These are phyloP conservation scores for Diaporthe nobilis DNA, from an alignment of 2,329 filamentous ascomycete species.

Conservation along the genomic window DNA sequence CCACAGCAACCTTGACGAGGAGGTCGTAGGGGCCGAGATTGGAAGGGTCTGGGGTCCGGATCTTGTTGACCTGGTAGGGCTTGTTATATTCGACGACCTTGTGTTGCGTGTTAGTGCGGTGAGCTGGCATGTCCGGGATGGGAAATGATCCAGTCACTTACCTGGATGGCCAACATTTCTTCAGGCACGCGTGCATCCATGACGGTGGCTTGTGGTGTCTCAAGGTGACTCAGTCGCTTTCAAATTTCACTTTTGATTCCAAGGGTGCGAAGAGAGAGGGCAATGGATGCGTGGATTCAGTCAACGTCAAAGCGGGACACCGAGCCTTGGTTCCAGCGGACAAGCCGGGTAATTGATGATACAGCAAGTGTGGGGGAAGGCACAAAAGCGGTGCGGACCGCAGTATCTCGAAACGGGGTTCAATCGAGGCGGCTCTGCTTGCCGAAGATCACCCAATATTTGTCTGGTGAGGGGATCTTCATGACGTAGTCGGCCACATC, in stretches of 20 bases:
- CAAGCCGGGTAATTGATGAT: constrained; percentile 1
- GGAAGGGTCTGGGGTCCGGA: constrained; percentile 65
- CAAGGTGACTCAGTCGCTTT: too few relatives aligned
- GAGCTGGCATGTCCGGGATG: too few relatives aligned
- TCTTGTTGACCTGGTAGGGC: constrained; percentile 66
- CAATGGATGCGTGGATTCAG: background rate
- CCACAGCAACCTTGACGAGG: constrained; percentile 72
- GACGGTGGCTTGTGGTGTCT: background rate
- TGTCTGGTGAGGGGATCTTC: background rate
- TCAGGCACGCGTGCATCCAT: constrained; percentile 24
- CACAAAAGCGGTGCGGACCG: too few relatives aligned
- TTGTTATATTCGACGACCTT: constrained; percentile 61
- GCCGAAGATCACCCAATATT: background rate
- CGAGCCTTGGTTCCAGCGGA: background rate
- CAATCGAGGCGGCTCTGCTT: background rate
- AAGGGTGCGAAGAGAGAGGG: too few relatives aligned
- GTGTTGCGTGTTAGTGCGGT: background rate
- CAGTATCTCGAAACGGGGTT: background rate
- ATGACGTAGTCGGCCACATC: constrained; percentile 24
- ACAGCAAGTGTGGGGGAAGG: background rate
- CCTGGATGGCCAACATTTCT: constrained; percentile 40
- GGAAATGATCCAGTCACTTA: background rate
- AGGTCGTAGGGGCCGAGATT: constrained; percentile 65
- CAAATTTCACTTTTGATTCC: background rate
- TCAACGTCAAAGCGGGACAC: background rate